phyloP scores from a whole-genome alignment of 2,329 filamentous ascomycete species.

The Colletotrichum tropicale region DNA sequence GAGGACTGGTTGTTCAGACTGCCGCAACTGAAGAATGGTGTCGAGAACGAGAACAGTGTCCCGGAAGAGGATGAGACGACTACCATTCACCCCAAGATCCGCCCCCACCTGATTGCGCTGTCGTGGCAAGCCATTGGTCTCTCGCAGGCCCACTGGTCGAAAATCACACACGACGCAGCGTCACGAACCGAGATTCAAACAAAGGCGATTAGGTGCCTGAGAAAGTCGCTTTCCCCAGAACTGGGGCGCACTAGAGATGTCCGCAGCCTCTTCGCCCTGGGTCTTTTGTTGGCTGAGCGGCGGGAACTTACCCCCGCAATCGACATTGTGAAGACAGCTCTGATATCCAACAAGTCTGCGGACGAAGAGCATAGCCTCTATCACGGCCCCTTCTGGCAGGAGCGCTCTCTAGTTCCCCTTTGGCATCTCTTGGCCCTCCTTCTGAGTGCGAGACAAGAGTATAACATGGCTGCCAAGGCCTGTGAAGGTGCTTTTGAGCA shows the following conservation, averaged over 20 bases:
- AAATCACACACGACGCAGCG: slow-evolving; percentile 77
- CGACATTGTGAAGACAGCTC: slow-evolving; percentile 77
- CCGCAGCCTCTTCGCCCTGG: slow-evolving; percentile 80
- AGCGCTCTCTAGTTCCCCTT: slow-evolving; percentile 73
- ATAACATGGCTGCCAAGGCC: slow-evolving; percentile 76
- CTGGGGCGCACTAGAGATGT: slow-evolving; percentile 71
- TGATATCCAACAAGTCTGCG: slow-evolving; percentile 63
- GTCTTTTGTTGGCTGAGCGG: slow-evolving; percentile 85
- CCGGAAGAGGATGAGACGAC: slow-evolving; percentile 36
- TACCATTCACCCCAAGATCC: slow-evolving; percentile 49
- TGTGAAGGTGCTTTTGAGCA: slow-evolving; percentile 93
- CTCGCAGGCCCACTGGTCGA: slow-evolving; percentile 86
- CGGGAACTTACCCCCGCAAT: slow-evolving; percentile 82
- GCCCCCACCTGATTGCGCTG: slow-evolving; percentile 66
- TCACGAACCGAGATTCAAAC: slow-evolving; percentile 74
- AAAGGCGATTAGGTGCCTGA: slow-evolving; percentile 78
- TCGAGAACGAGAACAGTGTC: slow-evolving; percentile 30
- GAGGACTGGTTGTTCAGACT: slow-evolving; percentile 76
- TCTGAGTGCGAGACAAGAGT: slow-evolving; percentile 86
- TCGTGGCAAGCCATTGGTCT: slow-evolving; percentile 87
- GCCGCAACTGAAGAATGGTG: slow-evolving; percentile 35
- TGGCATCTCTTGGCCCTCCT: slow-evolving; percentile 92
- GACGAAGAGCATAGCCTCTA: slow-evolving; percentile 47
- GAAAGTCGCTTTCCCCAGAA: slow-evolving; percentile 72
- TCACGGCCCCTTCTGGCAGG: slow-evolving; percentile 61